A percentile compares a stretch with the other conserved stretches of the same genome.
Evolutionary conservation across 2,329 filamentous ascomycete genomes (phyloP).

Genomic region (Alternaria novae-zelandiae): DNA sequence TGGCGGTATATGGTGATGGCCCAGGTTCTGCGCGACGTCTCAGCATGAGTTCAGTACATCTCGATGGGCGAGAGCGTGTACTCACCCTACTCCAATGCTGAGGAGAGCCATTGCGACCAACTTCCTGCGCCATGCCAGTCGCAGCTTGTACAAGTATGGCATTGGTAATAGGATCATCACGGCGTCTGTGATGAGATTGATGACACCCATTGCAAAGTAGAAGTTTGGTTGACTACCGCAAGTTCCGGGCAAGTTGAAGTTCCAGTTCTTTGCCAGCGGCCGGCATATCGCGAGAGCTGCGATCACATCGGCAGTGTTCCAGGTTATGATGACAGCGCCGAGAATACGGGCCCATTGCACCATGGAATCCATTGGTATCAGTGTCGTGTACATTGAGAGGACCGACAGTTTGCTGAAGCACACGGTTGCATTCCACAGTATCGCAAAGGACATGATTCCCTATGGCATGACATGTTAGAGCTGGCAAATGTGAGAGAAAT

Average conservation of each 20-base stretch:
- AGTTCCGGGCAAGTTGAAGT: constrained; percentile 17
- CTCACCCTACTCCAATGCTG: constrained; percentile 28
- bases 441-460: constrained; percentile 25
- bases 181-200: constrained; percentile 29
- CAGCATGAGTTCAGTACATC: not conserved
- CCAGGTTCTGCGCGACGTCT: constrained; percentile 21
- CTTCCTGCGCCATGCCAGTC: constrained; percentile 18
- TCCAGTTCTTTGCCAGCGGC: constrained; percentile 26
- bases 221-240: constrained; percentile 26
- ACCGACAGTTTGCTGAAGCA: constrained; percentile 28
- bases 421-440: constrained; percentile 29
- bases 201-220: constrained; percentile 16
- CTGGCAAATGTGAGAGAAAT: not conserved
- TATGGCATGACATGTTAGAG: not conserved
- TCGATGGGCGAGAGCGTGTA: not conserved
- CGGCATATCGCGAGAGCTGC: constrained; percentile 24
- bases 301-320: constrained; percentile 19
- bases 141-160: constrained; percentile 25
- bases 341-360: constrained; percentile 5
- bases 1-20: constrained; percentile 33
- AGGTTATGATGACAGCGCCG: constrained; percentile 17
- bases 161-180: constrained; percentile 25
- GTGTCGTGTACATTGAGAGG: constrained; percentile 24
- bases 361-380: constrained; percentile 23
- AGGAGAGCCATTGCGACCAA: constrained; percentile 21